A percentile compares a stretch with the other conserved stretches of the same genome.
These are phyloP conservation scores for Blepharisma japonicum DNA, from an alignment of 73 alveolate genomes.

Conservation along the genomic window DNA sequence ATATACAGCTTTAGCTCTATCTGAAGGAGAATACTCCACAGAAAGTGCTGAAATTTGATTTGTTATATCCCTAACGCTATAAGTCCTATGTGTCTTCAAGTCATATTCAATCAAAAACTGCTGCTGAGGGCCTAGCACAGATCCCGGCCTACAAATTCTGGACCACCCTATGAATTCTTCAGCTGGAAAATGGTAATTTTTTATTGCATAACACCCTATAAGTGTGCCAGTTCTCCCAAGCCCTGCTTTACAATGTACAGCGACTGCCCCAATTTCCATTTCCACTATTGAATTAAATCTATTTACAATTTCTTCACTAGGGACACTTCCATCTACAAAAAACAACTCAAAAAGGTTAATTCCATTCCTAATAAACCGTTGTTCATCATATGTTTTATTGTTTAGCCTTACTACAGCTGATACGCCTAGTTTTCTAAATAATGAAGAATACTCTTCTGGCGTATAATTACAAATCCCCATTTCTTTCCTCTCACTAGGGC, in stretches of 20 bases:
- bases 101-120: constrained; percentile 43
- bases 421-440: constrained; percentile 36
- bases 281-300: constrained; percentile 77
- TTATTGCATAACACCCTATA: constrained; percentile 74
- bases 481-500: constrained; percentile 46
- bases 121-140: constrained; percentile 63
- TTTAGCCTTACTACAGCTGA: constrained; percentile 41
- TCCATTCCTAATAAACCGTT: constrained; percentile 32
- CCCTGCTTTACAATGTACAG: constrained; percentile 95
- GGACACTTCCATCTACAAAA: constrained; percentile 94
- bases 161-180: constrained; percentile 72
- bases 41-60: not conserved
- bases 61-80: not conserved
- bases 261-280: constrained; percentile 82
- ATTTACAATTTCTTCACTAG: constrained; percentile 81
- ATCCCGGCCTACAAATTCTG: constrained; percentile 81
- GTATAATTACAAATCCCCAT: constrained; percentile 58
- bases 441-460: constrained; percentile 47
- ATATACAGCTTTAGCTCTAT: constrained; percentile 19
- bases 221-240: constrained; percentile 87
- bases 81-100: not conserved
- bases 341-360: constrained; percentile 63
- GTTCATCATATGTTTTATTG: constrained; percentile 27
- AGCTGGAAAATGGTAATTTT: constrained; percentile 64
- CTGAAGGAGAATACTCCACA: not conserved